Conservation (phyloP, 148 eudicot species). For the Camellia japonica region DNA sequence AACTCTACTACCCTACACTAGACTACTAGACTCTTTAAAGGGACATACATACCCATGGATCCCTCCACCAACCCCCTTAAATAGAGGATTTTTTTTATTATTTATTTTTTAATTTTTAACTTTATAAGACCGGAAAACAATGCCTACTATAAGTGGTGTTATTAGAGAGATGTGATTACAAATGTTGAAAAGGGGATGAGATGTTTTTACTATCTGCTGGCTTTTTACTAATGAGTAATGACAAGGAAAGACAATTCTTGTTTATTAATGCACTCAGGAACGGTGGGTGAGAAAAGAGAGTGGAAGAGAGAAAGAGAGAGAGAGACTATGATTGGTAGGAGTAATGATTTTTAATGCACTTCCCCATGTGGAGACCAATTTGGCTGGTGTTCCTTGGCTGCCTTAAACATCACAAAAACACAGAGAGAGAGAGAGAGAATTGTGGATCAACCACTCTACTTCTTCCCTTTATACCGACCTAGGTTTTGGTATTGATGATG, state of each 20-base stretch:
- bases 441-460: background rate
- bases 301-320: background rate
- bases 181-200: background rate
- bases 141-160: background rate
- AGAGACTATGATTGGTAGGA: slow-evolving; percentile 10
- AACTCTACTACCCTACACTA: background rate
- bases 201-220: background rate
- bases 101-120: background rate
- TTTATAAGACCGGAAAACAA: slow-evolving; percentile 5
- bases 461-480: slow-evolving; percentile 15
- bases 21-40: background rate
- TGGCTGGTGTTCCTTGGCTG: slow-evolving; percentile 49
- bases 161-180: background rate
- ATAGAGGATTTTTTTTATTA: background rate
- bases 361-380: slow-evolving; percentile 67
- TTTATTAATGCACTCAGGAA: background rate
- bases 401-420: slow-evolving; percentile 17
- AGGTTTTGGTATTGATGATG: slow-evolving; percentile 25
- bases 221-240: background rate
- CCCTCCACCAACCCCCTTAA: slow-evolving; percentile 17
- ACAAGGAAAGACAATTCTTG: background rate
- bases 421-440: slow-evolving; percentile 8
- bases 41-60: background rate
- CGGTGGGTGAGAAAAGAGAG: background rate
- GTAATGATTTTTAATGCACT: slow-evolving; percentile 15